These are phyloP conservation scores for Hypoxylon sp. DNA, from an alignment of 2,329 filamentous ascomycete species.

Conservation along the genomic window DNA sequence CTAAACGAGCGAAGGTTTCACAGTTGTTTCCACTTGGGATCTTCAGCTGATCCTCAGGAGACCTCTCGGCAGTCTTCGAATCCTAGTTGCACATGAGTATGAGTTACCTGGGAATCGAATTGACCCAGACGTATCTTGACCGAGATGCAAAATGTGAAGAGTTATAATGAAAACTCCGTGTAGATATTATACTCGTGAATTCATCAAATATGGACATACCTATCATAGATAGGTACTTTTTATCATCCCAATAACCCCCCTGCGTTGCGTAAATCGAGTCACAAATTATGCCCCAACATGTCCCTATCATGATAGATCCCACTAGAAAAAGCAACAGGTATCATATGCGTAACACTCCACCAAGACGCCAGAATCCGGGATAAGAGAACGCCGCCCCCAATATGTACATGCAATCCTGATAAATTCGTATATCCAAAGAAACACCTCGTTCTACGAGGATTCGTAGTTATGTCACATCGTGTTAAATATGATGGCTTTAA, in stretches of 20 bases:
- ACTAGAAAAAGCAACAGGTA: constrained; percentile 43
- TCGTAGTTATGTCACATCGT: neutral
- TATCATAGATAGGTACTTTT: constrained; percentile 13
- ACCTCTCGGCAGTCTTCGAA: neutral
- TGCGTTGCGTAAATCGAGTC: neutral
- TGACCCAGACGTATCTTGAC: neutral
- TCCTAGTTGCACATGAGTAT: constrained; percentile 5
- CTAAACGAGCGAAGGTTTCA: constrained; percentile 10
- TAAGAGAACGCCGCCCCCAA: constrained; percentile 6
- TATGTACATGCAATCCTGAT: constrained; percentile 30
- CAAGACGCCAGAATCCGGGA: constrained; percentile 33
- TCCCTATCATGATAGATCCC: constrained; percentile 2
- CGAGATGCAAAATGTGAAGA: neutral
- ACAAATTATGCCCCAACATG: constrained; percentile 2
- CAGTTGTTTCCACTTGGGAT: neutral
- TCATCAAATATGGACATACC: constrained; percentile 28
- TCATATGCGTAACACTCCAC: constrained; percentile 37
- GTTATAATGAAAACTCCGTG: neutral
- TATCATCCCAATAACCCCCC: neutral
- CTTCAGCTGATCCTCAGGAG: constrained; percentile 1
- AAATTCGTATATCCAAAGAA: constrained; percentile 13
- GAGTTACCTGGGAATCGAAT: neutral
- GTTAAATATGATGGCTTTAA: neutral
- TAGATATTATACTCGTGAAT: constrained; percentile 17
- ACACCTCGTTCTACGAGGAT: constrained; percentile 10